Base-by-base conservation (phyloP, 768 basidiomycete species). In the Paxillus involutus region DNA sequence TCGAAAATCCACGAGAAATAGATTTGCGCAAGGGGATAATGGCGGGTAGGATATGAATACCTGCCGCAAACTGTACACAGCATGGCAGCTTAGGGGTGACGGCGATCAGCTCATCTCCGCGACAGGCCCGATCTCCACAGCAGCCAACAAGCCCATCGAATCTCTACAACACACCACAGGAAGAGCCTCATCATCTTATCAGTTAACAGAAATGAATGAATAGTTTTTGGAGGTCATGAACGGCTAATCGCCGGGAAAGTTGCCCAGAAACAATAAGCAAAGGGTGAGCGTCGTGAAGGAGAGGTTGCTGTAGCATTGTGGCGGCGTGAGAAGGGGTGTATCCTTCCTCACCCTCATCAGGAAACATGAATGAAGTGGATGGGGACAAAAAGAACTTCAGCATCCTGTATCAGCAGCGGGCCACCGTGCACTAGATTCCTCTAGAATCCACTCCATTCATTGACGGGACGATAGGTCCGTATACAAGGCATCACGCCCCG, bases 101-200 rank as follows among this genome's bases (percentile, higher is more conserved):
- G 65, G 66, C 58, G 56, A 67, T 63, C 65, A 59, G 12, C 51
- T 63, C 66, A 67, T 68, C 49, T 68, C 66, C 66, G 63, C 49
- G 13, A 40, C 29, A n/a, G 3, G 16, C n/a, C 44, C 50, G 21
- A 40, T 26, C 52, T 16, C 58, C 21, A 60, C 58, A 67, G 58
- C 53, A 26, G 26, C 26, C 26, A 26, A 26, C 26, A 26, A 21
- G 26, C 26, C 26, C 26, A 26, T 24, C 24, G 24, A 24, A 24
- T 24, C 24, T n/a, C n/a, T n/a, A n/a, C n/a, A 24, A 24, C 5
- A 5, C 24, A 53, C 52, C 45, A 46, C 56, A 42, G 46, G 54
- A 65, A 39, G 51, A 51, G 58, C 24, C n/a, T n/a, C n/a, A n/a
- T n/a, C n/a, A n/a, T 21, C 21, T 21, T 26, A 26, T 6, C 26